Base-by-base conservation (phyloP, 805 yeast species). In the Pichia thaimueangensis region DNA sequence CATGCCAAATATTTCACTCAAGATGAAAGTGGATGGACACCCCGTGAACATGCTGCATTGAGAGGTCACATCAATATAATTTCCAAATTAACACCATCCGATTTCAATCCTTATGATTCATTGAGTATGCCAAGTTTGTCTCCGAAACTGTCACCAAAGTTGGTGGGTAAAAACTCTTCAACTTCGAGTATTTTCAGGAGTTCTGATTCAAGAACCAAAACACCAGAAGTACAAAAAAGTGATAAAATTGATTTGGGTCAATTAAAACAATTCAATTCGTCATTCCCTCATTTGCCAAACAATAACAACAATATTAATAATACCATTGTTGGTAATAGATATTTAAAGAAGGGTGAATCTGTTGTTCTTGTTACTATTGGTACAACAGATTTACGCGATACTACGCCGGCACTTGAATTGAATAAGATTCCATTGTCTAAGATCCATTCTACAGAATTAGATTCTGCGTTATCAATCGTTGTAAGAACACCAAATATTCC, bases 21-120 rank as follows among this genome's bases (percentile, higher is more conserved):
- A 15, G 97, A 91, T 64, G 82, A 78, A 35, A 82, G 93, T 40
- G 97, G 97, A 0, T 91, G 97, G 97, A 78, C 87, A 16, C 96
- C 97, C n/a, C 80, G 87, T 80, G 97, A 91, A 56, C 97, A 91
- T 61, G 96, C 97, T 0, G 81, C 86, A 37, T 67, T 91, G 35
- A 73, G 97, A 53, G 97, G 97, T 5, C 95, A 88, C 59, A 64
- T 89, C 45, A 71, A 67, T 3, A 74, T 86, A 29, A 81, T 93
- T 1, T 76, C 76, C 40, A 52, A 76, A 54, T 65, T 91, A 42
- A 70, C 70, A 24, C 85, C 85, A 1, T 44, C 52, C 3, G 65
- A 73, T 49, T 69, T 63, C 44, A 62, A 67, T 38, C 64, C 68
- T 1, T 57, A 59, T 39, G 51, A 51, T 11, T 35, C 50, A 2